Conservation (phyloP, 2,329 filamentous ascomycete species). For the Pezicula rhizophila region DNA sequence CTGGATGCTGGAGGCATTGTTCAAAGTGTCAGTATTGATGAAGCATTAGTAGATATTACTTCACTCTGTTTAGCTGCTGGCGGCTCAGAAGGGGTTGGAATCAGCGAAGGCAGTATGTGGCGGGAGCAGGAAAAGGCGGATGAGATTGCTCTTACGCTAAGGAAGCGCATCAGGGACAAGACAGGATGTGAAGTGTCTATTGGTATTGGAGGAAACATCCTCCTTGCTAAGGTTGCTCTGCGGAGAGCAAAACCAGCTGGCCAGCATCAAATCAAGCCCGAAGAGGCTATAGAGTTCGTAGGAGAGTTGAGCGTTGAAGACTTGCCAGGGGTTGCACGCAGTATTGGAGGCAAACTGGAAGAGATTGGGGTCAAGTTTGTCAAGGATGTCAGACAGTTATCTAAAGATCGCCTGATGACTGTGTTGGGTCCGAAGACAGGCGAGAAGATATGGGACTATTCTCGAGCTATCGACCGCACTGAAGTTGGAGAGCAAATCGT, state of each 20-base stretch:
- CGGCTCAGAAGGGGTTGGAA: conserved; percentile 58
- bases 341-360: conserved; percentile 80
- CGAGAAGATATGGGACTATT: conserved; percentile 83
- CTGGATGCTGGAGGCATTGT: conserved; percentile 74
- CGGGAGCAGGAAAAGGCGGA: conserved; percentile 76
- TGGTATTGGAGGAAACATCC: conserved; percentile 84
- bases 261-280: conserved; percentile 80
- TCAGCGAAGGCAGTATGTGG: conserved; percentile 64
- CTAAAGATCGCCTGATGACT: conserved; percentile 68
- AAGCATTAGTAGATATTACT: conserved; percentile 83
- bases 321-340: conserved; percentile 87
- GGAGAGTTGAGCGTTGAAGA: conserved; percentile 72
- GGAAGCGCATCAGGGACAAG: conserved; percentile 62
- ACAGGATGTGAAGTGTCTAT: conserved; percentile 88
- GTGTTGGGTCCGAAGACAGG: conserved; percentile 87
- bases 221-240: conserved; percentile 85
- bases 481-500: conserved; percentile 82
- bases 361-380: conserved; percentile 79
- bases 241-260: conserved; percentile 92
- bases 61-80: conserved; percentile 58
- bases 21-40: conserved; percentile 95
- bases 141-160: conserved; percentile 60
- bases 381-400: conserved; percentile 71
- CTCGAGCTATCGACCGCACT: conserved; percentile 76
- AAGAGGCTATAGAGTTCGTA: conserved; percentile 71